A percentile compares a stretch with the other conserved stretches of the same genome.
These are phyloP conservation scores for Trametes versicolor DNA, from an alignment of 1,284 basidiomycete genomes.

Conservation along the genomic window DNA sequence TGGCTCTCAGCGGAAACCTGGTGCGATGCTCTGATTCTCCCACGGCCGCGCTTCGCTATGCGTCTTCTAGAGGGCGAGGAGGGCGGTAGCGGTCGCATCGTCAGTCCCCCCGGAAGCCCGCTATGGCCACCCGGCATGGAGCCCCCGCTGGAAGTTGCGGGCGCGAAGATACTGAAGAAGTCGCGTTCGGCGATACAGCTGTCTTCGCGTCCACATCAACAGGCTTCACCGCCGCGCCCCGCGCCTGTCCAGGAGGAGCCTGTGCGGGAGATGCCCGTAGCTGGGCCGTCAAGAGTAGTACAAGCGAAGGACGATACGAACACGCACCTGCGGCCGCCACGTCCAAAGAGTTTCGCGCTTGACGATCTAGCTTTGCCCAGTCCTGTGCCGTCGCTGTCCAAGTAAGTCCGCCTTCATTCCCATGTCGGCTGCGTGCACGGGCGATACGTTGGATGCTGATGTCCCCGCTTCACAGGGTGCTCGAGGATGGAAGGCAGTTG, in stretches of 20 bases:
- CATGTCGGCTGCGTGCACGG: slow-evolving; percentile 16
- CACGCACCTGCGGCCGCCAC: slow-evolving; percentile 31
- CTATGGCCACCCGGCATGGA: slow-evolving; percentile 41
- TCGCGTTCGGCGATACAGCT: slow-evolving; percentile 35
- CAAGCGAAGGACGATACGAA: slow-evolving; percentile 15
- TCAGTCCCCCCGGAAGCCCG: slow-evolving; percentile 62
- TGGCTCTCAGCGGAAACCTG: slow-evolving; percentile 80
- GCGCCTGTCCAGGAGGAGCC: slow-evolving; percentile 21
- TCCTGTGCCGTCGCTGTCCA: slow-evolving; percentile 66
- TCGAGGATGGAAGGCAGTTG: slow-evolving; percentile 68
- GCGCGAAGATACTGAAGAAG: slow-evolving; percentile 36
- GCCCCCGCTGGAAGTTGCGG: slow-evolving; percentile 16
- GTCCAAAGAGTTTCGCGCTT: slow-evolving; percentile 61
- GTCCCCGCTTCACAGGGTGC: slow-evolving; percentile 55
- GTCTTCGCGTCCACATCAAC: slow-evolving; percentile 15
- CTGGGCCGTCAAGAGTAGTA: slow-evolving; percentile 32
- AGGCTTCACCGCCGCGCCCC: slow-evolving; percentile 25
- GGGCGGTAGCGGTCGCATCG: slow-evolving; percentile 49
- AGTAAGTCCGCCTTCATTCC: slow-evolving; percentile 53
- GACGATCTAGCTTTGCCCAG: slow-evolving; percentile 69
- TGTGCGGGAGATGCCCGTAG: slow-evolving; percentile 17
- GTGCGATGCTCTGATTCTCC: slow-evolving; percentile 81
- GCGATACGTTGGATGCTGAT: slow-evolving; percentile 18
- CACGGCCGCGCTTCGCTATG: slow-evolving; percentile 72
- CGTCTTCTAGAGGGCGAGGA: slow-evolving; percentile 42